Conservation (phyloP, 2,329 filamentous ascomycete genomes). For the Ophiostoma piceae region DNA sequence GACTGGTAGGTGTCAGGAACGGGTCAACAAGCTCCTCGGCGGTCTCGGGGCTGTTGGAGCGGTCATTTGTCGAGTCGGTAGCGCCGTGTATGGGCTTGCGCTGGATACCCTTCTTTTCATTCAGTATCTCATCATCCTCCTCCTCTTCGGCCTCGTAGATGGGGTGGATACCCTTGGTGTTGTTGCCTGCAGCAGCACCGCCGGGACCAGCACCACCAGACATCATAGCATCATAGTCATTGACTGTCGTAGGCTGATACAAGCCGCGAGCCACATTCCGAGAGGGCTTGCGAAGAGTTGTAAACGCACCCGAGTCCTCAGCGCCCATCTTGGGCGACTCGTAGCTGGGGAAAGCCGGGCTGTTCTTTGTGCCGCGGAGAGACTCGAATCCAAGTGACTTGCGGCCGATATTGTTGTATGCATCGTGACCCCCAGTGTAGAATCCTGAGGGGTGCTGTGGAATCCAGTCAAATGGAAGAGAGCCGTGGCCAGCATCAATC, state of each 20-base stretch:
- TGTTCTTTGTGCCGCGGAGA: constrained; percentile 36
- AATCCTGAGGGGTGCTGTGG: constrained; percentile 33
- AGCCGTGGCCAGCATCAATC: constrained; percentile 39
- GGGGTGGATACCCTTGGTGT: constrained; percentile 48
- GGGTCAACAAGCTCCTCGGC: constrained; percentile 24
- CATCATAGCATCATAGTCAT: constrained; percentile 32
- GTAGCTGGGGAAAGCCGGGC: constrained; percentile 24
- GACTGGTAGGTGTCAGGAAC: constrained; percentile 22
- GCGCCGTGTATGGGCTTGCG: background rate
- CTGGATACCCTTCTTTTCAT: background rate
- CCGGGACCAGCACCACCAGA: constrained; percentile 17
- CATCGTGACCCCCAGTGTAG: constrained; percentile 44
- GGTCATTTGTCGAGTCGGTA: background rate
- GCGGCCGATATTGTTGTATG: constrained; percentile 31
- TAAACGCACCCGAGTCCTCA: constrained; percentile 16
- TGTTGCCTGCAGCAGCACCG: constrained; percentile 19
- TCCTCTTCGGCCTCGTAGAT: constrained; percentile 57
- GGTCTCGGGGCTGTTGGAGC: constrained; percentile 29
- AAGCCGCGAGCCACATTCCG: constrained; percentile 35
- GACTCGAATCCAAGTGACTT: constrained; percentile 48
- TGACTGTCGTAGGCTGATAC: constrained; percentile 35
- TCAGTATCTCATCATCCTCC: constrained; percentile 34
- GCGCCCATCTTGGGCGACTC: constrained; percentile 14
- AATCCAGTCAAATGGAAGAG: constrained; percentile 33
- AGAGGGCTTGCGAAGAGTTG: constrained; percentile 30